Conservation (phyloP, 2,329 filamentous ascomycete genomes). For the Magnaporthales sp. region DNA sequence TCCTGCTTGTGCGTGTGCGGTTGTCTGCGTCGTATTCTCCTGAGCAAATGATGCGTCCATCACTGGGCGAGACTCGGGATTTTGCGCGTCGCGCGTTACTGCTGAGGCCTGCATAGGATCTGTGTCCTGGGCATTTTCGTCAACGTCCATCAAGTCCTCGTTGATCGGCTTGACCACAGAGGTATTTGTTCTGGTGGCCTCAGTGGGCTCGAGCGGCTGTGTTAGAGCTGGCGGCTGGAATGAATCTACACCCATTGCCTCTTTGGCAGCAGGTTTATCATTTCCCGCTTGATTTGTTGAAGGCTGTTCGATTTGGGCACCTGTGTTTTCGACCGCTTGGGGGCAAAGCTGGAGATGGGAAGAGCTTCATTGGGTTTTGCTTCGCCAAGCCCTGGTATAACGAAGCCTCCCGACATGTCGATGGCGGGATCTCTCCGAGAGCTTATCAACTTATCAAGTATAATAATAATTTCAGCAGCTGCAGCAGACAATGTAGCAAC, state of each 20-base stretch:
- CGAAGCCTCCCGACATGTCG: conserved; percentile 12
- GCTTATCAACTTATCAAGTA: too few relatives aligned
- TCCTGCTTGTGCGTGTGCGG: background rate
- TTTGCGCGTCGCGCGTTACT: background rate
- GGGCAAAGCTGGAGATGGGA: conserved; percentile 12
- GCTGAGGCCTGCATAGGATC: background rate
- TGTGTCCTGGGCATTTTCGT: background rate
- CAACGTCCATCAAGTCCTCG: background rate
- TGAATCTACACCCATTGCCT: background rate
- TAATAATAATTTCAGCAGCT: too few relatives aligned
- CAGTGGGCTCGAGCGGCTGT: background rate
- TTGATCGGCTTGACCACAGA: background rate
- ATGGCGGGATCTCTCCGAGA: too few relatives aligned
- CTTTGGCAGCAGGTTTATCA: background rate
- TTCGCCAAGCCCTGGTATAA: conserved; percentile 22
- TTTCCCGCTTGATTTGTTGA: background rate
- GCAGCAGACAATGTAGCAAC: background rate
- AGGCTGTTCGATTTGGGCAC: background rate
- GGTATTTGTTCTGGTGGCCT: background rate
- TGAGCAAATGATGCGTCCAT: background rate
- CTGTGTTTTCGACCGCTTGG: conserved; percentile 9
- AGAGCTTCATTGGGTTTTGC: conserved; percentile 15
- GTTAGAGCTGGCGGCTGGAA: background rate
- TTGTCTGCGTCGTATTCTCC: background rate
- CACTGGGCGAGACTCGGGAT: background rate